phyloP scores from a whole-genome alignment of 2,329 filamentous ascomycete genomes.

The Aspergillus fumigatus region DNA sequence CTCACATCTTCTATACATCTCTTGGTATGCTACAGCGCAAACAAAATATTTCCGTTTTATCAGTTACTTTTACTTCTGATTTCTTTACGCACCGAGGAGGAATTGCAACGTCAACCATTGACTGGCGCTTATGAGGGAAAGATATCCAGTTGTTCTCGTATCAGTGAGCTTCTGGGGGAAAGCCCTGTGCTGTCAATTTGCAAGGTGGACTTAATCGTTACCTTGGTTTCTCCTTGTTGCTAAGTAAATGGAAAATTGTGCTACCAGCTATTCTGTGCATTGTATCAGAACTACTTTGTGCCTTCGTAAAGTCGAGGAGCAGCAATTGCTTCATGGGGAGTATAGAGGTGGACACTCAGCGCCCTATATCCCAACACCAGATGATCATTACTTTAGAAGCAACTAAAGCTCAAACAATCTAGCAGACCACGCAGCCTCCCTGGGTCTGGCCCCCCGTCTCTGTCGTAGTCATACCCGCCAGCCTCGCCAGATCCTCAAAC shows the following conservation, averaged over 20 bases:
- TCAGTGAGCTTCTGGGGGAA: conserved; percentile 66
- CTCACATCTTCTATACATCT: conserved; percentile 26
- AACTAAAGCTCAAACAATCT: neutral
- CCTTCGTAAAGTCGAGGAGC: neutral
- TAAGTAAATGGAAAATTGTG: conserved; percentile 32
- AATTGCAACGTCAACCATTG: conserved; percentile 50
- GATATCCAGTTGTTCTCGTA: conserved; percentile 65
- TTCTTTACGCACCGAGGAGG: conserved; percentile 29
- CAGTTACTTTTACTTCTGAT: conserved; percentile 25
- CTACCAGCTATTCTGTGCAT: conserved; percentile 24
- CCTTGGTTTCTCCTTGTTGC: conserved; percentile 52
- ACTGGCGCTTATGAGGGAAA: conserved; percentile 98
- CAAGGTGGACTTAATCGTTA: conserved; percentile 87
- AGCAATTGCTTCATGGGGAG: neutral
- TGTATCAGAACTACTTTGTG: conserved; percentile 9
- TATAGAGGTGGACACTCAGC: neutral
- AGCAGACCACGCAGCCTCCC: conserved; percentile 40
- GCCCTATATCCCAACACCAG: neutral
- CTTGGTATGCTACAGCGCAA: conserved; percentile 20
- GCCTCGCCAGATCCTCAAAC: conserved; percentile 56
- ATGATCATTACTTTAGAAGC: conserved; percentile 11
- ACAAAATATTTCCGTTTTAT: conserved; percentile 12
- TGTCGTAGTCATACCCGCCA: conserved; percentile 56
- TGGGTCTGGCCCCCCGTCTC: conserved; percentile 48
- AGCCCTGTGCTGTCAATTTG: conserved; percentile 82